phyloP scores from a whole-genome alignment of 192 early-diverging fungal species.

The Jimgerdemannia flammicorona region DNA sequence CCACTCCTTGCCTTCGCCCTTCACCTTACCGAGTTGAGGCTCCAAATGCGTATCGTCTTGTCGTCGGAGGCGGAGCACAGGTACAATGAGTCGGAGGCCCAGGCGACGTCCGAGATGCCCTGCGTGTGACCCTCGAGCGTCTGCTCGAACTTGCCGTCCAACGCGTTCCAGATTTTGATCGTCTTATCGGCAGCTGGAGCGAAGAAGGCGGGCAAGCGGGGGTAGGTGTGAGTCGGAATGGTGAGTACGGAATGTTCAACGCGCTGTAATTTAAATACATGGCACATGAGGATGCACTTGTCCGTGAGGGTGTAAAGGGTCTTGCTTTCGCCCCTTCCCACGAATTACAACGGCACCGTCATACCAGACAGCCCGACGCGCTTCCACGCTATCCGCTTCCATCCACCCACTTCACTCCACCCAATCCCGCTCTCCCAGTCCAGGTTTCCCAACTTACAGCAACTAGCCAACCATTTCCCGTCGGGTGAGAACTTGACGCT shows the following conservation, averaged over 20 bases:
- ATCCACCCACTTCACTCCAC: too few relatives aligned
- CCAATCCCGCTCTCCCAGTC: too few relatives aligned
- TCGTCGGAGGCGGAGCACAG: constrained; percentile 95
- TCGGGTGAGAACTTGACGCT: constrained; percentile 98
- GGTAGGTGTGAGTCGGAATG: too few relatives aligned
- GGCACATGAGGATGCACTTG: too few relatives aligned
- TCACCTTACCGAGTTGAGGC: constrained; percentile 61
- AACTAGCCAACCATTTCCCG: constrained; percentile 93
- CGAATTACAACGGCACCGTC: too few relatives aligned
- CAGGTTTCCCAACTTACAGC: constrained; percentile 53
- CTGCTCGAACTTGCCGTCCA: constrained; percentile 76
- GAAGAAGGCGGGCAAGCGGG: background rate
- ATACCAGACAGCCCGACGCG: too few relatives aligned
- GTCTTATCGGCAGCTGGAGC: constrained; percentile 88
- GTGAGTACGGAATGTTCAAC: too few relatives aligned
- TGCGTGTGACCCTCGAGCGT: constrained; percentile 87
- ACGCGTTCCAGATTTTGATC: constrained; percentile 89
- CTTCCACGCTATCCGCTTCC: too few relatives aligned
- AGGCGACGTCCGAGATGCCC: constrained; percentile 95
- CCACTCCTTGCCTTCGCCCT: too few relatives aligned
- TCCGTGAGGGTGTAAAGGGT: too few relatives aligned
- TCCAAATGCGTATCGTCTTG: constrained; percentile 93
- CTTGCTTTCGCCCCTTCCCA: too few relatives aligned
- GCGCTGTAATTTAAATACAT: too few relatives aligned
- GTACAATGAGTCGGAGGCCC: constrained; percentile 88